Evolutionary conservation across 805 yeast species (phyloP).

Genomic region (Spathaspora hagerdaliae): DNA sequence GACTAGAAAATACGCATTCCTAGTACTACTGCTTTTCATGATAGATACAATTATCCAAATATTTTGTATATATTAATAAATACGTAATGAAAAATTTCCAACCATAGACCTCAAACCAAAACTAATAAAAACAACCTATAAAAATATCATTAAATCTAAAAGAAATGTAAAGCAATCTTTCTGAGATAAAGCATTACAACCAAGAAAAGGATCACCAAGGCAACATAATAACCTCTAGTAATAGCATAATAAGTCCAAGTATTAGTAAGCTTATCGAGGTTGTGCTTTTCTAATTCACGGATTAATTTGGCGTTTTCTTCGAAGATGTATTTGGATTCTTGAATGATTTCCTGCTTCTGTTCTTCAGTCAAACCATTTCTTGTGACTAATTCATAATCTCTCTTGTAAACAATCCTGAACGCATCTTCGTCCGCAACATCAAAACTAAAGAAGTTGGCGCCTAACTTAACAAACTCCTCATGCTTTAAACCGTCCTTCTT

Average conservation of each 20-base stretch:
- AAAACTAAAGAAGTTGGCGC: conserved; percentile 69
- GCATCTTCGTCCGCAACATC: conserved; percentile 65
- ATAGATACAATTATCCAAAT: too few relatives aligned
- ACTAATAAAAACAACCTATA: not conserved
- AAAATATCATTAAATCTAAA: not conserved
- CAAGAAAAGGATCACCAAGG: conserved; percentile 27
- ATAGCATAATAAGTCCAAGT: conserved; percentile 52
- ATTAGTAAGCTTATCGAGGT: conserved; percentile 51
- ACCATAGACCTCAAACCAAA: not conserved
- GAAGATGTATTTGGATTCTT: conserved; percentile 64
- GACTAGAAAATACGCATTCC: too few relatives aligned
- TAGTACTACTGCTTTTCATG: too few relatives aligned
- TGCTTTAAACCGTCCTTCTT: conserved; percentile 63
- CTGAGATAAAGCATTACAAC: conserved; percentile 29
- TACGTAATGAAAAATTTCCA: too few relatives aligned
- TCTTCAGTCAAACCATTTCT: conserved; percentile 65
- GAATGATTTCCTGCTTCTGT: conserved; percentile 66
- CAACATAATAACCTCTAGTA: conserved; percentile 49
- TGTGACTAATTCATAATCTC: conserved; percentile 74
- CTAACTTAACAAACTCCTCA: conserved; percentile 56
- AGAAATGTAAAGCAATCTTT: conserved; percentile 21
- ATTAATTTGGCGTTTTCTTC: conserved; percentile 57
- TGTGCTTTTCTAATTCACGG: conserved; percentile 64
- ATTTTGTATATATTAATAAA: too few relatives aligned
- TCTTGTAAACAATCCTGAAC: conserved; percentile 63